Percentiles rank a stretch among this genome's conserved stretches.
phyloP scores from a whole-genome alignment of 371 early-diverging fungal genomes.

The Mucor velutinosus region DNA sequence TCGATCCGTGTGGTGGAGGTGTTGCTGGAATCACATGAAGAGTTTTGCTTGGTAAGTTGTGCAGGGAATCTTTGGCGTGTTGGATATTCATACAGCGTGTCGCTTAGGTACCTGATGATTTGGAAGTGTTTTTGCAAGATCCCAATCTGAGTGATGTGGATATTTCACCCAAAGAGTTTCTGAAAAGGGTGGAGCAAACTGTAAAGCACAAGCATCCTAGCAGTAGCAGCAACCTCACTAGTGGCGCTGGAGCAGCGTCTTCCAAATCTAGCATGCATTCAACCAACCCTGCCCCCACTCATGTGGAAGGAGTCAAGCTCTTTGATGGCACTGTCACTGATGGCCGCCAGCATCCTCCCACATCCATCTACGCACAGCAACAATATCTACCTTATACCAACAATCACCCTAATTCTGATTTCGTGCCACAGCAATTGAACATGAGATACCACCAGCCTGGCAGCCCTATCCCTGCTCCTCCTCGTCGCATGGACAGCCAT shows the following conservation, averaged over 20 bases:
- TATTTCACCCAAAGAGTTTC: slow-evolving; percentile 47
- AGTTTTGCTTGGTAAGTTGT: slow-evolving; percentile 70
- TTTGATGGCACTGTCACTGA: slow-evolving; percentile 23
- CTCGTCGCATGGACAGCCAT: slow-evolving; percentile 28
- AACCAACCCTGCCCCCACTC: background rate
- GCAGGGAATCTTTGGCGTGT: background rate
- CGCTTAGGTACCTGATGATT: slow-evolving; percentile 43
- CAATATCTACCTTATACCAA: slow-evolving; percentile 46
- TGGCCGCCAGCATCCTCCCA: slow-evolving; percentile 31
- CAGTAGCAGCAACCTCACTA: background rate
- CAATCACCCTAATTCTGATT: slow-evolving; percentile 34
- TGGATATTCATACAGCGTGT: background rate
- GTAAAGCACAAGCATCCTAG: slow-evolving; percentile 30
- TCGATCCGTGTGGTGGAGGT: slow-evolving; percentile 79
- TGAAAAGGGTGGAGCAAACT: slow-evolving; percentile 45
- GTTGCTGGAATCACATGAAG: slow-evolving; percentile 74
- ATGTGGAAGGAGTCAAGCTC: slow-evolving; percentile 12
- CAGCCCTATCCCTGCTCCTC: background rate
- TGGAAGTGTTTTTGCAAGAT: slow-evolving; percentile 47
- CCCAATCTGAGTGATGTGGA: slow-evolving; percentile 40
- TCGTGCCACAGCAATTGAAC: slow-evolving; percentile 25
- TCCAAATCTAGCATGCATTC: slow-evolving; percentile 19
- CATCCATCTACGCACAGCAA: slow-evolving; percentile 46
- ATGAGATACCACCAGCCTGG: slow-evolving; percentile 23
- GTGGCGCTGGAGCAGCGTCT: background rate